Conservation (phyloP, 2,329 filamentous ascomycete genomes). For the Phyllachora maydis region DNA sequence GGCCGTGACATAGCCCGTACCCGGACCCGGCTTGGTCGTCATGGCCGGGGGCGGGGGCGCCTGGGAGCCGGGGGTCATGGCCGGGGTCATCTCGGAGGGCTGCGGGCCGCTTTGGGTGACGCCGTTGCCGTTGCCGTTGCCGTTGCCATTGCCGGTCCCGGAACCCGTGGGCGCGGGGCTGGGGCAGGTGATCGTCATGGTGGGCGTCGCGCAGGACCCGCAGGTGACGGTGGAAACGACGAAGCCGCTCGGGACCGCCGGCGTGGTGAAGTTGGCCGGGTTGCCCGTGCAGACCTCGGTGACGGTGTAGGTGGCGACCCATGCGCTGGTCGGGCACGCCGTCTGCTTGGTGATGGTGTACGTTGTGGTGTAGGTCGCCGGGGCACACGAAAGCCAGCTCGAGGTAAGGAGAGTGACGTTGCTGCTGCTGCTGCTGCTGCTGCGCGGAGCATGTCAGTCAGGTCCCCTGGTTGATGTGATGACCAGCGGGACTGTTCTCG, state of each 20-base stretch:
- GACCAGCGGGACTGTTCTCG: no score
- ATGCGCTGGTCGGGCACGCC: conserved; percentile 15
- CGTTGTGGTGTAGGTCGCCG: conserved; percentile 15
- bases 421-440: no score
- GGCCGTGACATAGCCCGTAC: conserved; percentile 6
- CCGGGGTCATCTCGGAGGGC: neutral
- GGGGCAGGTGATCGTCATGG: conserved; percentile 16
- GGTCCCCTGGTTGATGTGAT: no score
- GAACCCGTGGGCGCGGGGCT: conserved; percentile 10
- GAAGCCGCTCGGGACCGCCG: conserved; percentile 15
- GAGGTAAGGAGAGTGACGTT: no score
- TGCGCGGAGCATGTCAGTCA: no score
- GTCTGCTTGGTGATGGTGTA: conserved; percentile 16
- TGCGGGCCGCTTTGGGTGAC: conserved; percentile 10
- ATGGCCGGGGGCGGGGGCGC: conserved; percentile 1
- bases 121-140: no score
- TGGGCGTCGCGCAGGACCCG: conserved; percentile 10
- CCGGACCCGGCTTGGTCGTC: neutral
- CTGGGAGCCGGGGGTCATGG: no score
- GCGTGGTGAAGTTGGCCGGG: conserved; percentile 9
- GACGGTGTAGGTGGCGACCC: conserved; percentile 19
- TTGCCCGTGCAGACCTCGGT: conserved; percentile 13
- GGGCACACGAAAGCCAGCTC: no score
- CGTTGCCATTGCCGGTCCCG: no score
- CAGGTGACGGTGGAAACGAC: conserved; percentile 16